Conservation (phyloP, 768 basidiomycete genomes). For the Termitomyces sp. region DNA sequence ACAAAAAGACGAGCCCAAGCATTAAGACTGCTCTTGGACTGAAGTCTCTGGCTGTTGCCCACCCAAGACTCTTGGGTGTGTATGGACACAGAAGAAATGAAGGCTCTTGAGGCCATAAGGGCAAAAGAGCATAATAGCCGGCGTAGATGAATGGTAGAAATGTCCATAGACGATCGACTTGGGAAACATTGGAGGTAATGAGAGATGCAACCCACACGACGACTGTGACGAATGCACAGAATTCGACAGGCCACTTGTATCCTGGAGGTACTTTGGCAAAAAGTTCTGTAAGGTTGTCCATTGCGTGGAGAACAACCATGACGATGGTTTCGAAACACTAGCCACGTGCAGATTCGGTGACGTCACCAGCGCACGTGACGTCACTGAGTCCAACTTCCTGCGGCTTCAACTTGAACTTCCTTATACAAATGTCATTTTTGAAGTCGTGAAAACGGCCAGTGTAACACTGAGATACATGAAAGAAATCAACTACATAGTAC, state of each 20-base stretch:
- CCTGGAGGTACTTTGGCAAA: slow-evolving; percentile 27
- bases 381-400: no score
- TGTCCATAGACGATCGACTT: slow-evolving; percentile 82
- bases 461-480: not conserved
- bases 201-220: slow-evolving; percentile 56
- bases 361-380: slow-evolving; percentile 1
- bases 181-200: slow-evolving; percentile 74
- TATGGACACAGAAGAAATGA: slow-evolving; percentile 44
- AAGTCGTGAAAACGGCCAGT: not conserved
- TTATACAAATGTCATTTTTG: not conserved
- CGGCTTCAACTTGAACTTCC: no score
- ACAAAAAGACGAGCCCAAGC: slow-evolving; percentile 59
- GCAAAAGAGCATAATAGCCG: slow-evolving; percentile 75
- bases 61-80: slow-evolving; percentile 43
- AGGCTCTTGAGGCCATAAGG: slow-evolving; percentile 45
- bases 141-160: slow-evolving; percentile 81
- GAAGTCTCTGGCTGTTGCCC: slow-evolving; percentile 36
- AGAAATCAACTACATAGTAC: not conserved
- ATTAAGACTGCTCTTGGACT: slow-evolving; percentile 76
- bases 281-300: slow-evolving; percentile 2
- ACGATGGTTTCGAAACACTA: no score
- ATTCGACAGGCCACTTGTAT: slow-evolving; percentile 58
- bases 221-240: slow-evolving; percentile 45
- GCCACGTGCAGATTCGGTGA: no score
- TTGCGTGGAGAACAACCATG: not conserved